Conservation (phyloP, 75 land plant genomes). For the Pinus albicaulis region DNA sequence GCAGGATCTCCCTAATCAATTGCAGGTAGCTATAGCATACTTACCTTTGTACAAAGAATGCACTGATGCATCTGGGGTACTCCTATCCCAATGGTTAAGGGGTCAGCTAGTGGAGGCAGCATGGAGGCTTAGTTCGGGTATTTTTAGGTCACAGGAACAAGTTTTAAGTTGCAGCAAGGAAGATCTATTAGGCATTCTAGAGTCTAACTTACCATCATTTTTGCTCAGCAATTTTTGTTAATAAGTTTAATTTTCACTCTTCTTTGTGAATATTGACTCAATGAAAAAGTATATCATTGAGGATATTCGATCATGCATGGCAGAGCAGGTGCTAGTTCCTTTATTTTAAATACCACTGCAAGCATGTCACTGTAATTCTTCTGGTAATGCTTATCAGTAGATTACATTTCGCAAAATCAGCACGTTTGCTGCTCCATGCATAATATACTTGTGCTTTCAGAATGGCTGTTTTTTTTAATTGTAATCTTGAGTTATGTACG, state of each 20-base stretch:
- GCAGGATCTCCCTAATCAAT: conserved; percentile 65
- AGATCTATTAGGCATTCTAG: conserved; percentile 64
- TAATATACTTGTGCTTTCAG: too few relatives aligned
- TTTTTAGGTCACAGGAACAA: conserved; percentile 27
- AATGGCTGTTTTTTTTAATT: too few relatives aligned
- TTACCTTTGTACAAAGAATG: conserved; percentile 87
- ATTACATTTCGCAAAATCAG: too few relatives aligned
- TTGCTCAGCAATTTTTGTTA: conserved; percentile 24
- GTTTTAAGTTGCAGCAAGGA: conserved; percentile 29
- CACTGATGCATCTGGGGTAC: conserved; percentile 40
- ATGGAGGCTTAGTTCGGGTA: conserved; percentile 43
- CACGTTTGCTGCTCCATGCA: too few relatives aligned
- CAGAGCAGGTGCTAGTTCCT: too few relatives aligned
- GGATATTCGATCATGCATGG: too few relatives aligned
- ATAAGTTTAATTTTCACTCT: not conserved
- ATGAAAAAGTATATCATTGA: too few relatives aligned
- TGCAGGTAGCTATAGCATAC: conserved; percentile 70
- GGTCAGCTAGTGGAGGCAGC: conserved; percentile 91
- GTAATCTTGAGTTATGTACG: too few relatives aligned
- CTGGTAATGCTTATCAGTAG: too few relatives aligned
- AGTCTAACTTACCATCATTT: conserved; percentile 79
- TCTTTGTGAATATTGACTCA: too few relatives aligned
- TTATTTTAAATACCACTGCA: too few relatives aligned
- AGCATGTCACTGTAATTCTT: too few relatives aligned
- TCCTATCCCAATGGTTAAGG: conserved; percentile 75